Conservation (phyloP, 345 rosid genomes). For the Populus simonii region DNA sequence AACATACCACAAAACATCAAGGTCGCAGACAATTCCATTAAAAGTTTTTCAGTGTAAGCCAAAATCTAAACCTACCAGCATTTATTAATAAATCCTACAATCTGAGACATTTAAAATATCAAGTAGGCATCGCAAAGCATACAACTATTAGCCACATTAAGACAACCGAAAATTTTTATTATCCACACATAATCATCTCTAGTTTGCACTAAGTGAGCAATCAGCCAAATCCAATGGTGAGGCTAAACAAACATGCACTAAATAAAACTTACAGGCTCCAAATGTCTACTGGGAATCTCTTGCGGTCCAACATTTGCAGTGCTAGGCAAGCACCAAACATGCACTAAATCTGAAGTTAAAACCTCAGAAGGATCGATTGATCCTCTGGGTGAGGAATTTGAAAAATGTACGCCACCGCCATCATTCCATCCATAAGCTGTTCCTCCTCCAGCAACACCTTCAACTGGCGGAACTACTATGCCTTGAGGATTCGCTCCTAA, state of each 20-base stretch:
- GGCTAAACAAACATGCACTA: not conserved
- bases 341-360: constrained; percentile 68
- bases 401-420: constrained; percentile 31
- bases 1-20: not conserved
- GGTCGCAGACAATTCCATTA: not conserved
- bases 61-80: not conserved
- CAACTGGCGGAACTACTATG: constrained; percentile 60
- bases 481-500: constrained; percentile 43
- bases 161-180: too few relatives aligned
- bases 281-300: constrained; percentile 63
- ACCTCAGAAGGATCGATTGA: constrained; percentile 58
- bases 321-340: constrained; percentile 88
- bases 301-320: constrained; percentile 75
- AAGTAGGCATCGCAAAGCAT: too few relatives aligned
- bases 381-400: constrained; percentile 38
- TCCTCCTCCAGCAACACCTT: constrained; percentile 99
- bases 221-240: too few relatives aligned
- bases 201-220: too few relatives aligned
- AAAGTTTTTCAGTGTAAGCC: not conserved
- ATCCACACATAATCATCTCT: too few relatives aligned
- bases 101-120: too few relatives aligned
- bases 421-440: constrained; percentile 95
- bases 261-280: constrained; percentile 69
- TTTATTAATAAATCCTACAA: too few relatives aligned
- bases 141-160: too few relatives aligned